Base-by-base conservation (phyloP, 2,329 filamentous ascomycete species). In the Akanthomyces uredinophilus region DNA sequence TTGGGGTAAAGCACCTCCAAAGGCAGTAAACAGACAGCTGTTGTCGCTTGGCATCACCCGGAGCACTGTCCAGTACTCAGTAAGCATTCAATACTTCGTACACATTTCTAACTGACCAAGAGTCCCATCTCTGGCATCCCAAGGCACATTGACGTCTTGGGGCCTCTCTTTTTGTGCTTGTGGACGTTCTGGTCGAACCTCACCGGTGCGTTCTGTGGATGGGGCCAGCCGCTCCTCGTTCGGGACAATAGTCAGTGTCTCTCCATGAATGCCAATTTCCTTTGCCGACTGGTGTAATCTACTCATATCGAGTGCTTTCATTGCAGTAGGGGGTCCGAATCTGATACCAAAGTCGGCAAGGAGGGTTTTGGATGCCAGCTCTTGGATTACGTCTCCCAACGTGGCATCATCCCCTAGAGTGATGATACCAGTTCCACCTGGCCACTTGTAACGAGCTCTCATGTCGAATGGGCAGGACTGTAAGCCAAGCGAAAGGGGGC, bases 1-100 rank as follows among this genome's bases (percentile, higher is more conserved):
- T 29, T 78, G 83, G 54, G 91, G 84, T n/a, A 96, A 82, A 3
- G 90, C 90, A 60, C 88, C 89, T 18, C 91, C 90, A 52, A 98
- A 87, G 0, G 94, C 93, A 32, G 92, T 90, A 75, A 97, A 98
- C 70, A 98, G 87, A 76, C 94, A 98, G 63, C 88, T 92, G 75
- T 97, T 97, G 74, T 98, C 94, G 71, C 97, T 94, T 5, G 93
- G 92, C 94, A 98, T 97, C 56, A 98, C 91, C 16, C 94, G 88
- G 20, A 97, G 83, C 10, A 96, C 89, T 86, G 20, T 37, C 37
- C 11, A 22, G 37, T 18, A n/a, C 18, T 41, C 29, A 22, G 5
- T 41, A n/a, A 18, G 20, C 5, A 27, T 4, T 14, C 18, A 10
- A 11, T 29, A 29, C 69, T 20, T 18, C 50, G 35, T 39, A n/a